Evolutionary conservation across 75 land plant species (phyloP), one percentile per base, ranked within the genome.

Genomic region (Cunninghamia lanceolata): DNA sequence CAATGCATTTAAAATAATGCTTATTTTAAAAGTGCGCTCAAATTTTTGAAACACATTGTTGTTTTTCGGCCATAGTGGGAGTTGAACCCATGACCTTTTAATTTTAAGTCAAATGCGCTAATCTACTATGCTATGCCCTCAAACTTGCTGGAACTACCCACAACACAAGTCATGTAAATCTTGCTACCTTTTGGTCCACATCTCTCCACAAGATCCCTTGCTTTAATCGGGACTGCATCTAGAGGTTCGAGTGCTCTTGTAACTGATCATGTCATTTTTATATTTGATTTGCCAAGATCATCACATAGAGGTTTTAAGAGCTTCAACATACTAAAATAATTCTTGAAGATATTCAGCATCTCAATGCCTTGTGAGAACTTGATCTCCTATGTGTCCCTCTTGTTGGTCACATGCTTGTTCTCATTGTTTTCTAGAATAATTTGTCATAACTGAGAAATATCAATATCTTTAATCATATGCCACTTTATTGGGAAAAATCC

Each of bases 301-400:
- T 87, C 89, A 47, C 82, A 71, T 36, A 88, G 79, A 42, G 85
- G 84, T 68, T 71, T 88, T 73, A 88, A 32, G 54, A 59, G 63
- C 85, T 87, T 88, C 56, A 88, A 40, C 28, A 83, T 77, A 40
- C 74, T 43, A 87, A 35, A n/a, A 86, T 91, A 92, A 9, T 91
- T 90, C 89, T 97, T 97, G 86, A 96, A 97, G 53, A 96, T 92
- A 82, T 93, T 97, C 50, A 97, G 90, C 93, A 97, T 90, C 39
- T 94, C 91, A 54, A 94, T 87, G 8, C 98, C 99, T 63, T 94
- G 89, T 40, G 91, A 93, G 46, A 94, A 86, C 54, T 90, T 92
- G 40, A 97, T 93, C 99, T 94, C 95, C 76, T 94, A 93, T 50
- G 95, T 89, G 83, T 92, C 95, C 75, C 94, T 86, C 78, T 85